Base-by-base conservation (phyloP, 2,329 filamentous ascomycete species). In the Phialocephala sp. region DNA sequence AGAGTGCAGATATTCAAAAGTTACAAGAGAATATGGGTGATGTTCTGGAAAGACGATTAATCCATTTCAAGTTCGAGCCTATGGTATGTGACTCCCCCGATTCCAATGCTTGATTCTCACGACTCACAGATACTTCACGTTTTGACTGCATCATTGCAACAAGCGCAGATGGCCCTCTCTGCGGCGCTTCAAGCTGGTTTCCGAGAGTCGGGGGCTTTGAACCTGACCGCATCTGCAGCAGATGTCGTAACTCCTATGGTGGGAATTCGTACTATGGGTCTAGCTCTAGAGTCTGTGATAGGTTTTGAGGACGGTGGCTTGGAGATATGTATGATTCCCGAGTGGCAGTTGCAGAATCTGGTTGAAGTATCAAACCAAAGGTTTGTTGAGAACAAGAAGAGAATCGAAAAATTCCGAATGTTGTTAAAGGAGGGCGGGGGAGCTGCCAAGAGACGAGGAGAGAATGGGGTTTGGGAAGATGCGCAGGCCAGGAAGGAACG, bases 61-160 rank as follows among this genome's bases (percentile, higher is more conserved):
- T 97, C 59, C 92, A 94, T 78, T 91, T 97, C 80, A 95, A 97
- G 78, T 97, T 96, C 75, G 94, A 97, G 77, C 93, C 94, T 4
- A 93, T 97, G 93, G 94, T 97, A 84, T 76, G 88, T 71, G 36
- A 35, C 37, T 22, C 11, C 32, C 35, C 6, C 56, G 22, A 4
- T 12, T 35, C 15, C 4, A 18, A 11, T 12, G 24, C 4, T 54
- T 14, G 24, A 24, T 18, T 6, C 9, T 59, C 43, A 61, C 11
- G 35, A 36, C 41, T 11, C 27, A 15, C 32, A 97, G 94, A 97
- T 97, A 71, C 86, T 98, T 0, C 94, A 98, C 72, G 84, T 98
- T 52, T 85, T 97, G 72, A 89, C 92, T 6, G 87, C 93, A 18
- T 94, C 92, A 0, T 82, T 89, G 0, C 79, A 85, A 14, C 87